Base-by-base conservation (phyloP, 2,329 filamentous ascomycete species). In the Capronia epimyces region DNA sequence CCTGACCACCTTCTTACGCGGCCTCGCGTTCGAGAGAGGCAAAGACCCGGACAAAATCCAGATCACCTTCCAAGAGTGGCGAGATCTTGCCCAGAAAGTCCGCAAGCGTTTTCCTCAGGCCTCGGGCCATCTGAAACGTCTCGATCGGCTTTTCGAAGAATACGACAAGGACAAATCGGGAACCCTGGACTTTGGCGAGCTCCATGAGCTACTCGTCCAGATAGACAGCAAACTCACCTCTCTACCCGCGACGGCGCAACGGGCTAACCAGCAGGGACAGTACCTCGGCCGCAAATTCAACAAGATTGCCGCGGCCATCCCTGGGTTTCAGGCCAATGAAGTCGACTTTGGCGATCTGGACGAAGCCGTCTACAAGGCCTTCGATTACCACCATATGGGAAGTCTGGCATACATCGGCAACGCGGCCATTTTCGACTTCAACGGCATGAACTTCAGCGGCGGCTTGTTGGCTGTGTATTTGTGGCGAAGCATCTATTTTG, bases 401-500 rank as follows among this genome's bases (percentile, higher is more conserved):
- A 93, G 83, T 60, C 71, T 98, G 62, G 93, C 94, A 4, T 98
- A 98, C 64, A 83, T 98, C 60, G 94, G 94, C 39, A 98, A 98
- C 67, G 90, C 89, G 6, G 93, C 93, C 3, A 84, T 98, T 34
- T 98, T 98, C 63, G 93, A 98, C 66, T 81, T 93, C 47, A 90
- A 89, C 0, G 90, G 89, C 0, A 79, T 85, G 75, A 90, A 78
- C 61, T 71, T 93, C 50, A 82, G 82, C 1, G 93, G 93, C 44
- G 93, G 93, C 0, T 70, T 98, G 40, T 79, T 94, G 77, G 93
- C 90, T 0, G 91, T 97, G 43, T 98, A 98, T 68, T 81, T 95
- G 27, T 98, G 93, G 93, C 77, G 93, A 56, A 90, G 88, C 58
- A 85, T 96, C 12, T 98, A 98, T 71, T 98, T 98, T 73, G 89